Conservation (phyloP, 495 filamentous ascomycete species). For the Arthonia radiata region DNA sequence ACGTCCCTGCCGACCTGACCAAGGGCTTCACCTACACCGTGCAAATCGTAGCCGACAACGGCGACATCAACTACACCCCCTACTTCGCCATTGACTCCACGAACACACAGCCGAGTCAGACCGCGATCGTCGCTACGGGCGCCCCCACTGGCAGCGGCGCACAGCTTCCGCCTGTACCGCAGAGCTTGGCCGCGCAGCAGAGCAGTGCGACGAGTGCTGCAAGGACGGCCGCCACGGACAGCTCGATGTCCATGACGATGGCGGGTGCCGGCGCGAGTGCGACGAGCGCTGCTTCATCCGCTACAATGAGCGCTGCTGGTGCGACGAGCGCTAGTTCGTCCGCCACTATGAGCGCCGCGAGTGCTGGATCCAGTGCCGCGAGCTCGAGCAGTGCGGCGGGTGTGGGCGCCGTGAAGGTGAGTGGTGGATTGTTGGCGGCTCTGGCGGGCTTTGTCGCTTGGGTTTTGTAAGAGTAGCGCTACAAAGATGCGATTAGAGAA, state of each 20-base stretch:
- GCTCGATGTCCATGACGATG: slow-evolving; percentile 1
- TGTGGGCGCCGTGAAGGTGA: slow-evolving; percentile 1
- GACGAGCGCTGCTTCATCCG: not conserved
- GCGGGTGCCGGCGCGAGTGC: too few species aligned
- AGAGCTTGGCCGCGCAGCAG: too few species aligned
- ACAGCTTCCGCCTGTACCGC: not conserved
- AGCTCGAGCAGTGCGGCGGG: too few species aligned
- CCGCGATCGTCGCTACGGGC: slow-evolving; percentile 13
- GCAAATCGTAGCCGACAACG: slow-evolving; percentile 25
- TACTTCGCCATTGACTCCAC: slow-evolving; percentile 28
- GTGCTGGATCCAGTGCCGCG: too few species aligned
- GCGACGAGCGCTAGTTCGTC: too few species aligned
- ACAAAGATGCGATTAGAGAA: too few species aligned
- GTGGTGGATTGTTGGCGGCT: not conserved
- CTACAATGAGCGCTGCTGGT: not conserved
- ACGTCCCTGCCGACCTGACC: slow-evolving; percentile 18
- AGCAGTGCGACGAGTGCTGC: too few species aligned
- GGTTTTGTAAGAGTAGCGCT: too few species aligned
- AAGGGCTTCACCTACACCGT: slow-evolving; percentile 29
- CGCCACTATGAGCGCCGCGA: too few species aligned
- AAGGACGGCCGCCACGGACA: slow-evolving; percentile 2
- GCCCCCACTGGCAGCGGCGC: slow-evolving; percentile 8
- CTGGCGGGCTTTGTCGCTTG: not conserved
- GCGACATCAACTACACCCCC: slow-evolving; percentile 31
- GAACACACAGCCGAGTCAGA: slow-evolving; percentile 14